Evolutionary conservation across 305 asterid genomes (phyloP).

Genomic region (Fraxinus baroniana): DNA sequence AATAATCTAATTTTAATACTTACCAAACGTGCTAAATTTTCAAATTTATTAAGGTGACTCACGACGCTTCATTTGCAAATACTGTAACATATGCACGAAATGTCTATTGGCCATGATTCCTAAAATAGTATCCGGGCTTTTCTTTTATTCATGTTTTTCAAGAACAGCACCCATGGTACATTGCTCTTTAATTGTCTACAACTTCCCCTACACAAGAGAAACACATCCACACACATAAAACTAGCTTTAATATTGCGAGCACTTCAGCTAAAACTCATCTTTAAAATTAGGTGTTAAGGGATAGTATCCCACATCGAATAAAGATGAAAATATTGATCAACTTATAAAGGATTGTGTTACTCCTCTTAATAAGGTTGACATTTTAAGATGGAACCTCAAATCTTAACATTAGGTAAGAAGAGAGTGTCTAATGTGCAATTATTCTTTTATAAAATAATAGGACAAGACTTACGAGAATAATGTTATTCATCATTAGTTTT

Average conservation of each 20-base stretch:
- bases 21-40: too few species aligned
- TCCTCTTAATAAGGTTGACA: too few species aligned
- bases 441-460: too few species aligned
- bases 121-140: too few species aligned
- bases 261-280: neutral
- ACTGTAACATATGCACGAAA: neutral
- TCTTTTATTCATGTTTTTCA: neutral
- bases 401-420: neutral
- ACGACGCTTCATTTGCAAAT: neutral
- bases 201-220: neutral
- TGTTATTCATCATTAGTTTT: neutral
- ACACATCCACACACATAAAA: neutral
- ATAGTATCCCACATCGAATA: too few species aligned
- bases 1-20: too few species aligned
- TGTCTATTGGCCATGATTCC: neutral
- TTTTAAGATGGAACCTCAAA: too few species aligned
- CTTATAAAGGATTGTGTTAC: too few species aligned
- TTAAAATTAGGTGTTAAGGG: neutral
- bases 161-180: neutral
- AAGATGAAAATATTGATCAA: too few species aligned
- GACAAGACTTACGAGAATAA: neutral
- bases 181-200: neutral
- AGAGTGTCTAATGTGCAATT: neutral
- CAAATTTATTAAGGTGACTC: neutral
- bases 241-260: neutral